phyloP scores from a whole-genome alignment of 2,329 filamentous ascomycete genomes.

The Teratosphaeria zuluensis region DNA sequence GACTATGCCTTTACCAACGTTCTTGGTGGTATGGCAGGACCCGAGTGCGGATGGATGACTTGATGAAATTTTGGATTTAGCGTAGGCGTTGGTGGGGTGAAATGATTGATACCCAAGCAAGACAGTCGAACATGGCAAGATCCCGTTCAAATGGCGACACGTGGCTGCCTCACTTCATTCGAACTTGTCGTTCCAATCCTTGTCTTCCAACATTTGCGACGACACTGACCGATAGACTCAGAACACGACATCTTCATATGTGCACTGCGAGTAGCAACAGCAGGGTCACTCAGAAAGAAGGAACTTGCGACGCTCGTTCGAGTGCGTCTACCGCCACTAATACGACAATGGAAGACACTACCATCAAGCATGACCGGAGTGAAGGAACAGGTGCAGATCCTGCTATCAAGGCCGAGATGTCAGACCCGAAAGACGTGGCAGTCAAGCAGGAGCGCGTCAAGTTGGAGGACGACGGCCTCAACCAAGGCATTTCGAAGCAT shows the following conservation, averaged over 20 bases:
- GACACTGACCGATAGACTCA: background rate
- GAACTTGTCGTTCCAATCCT: background rate
- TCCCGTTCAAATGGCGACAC: background rate
- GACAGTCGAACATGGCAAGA: background rate
- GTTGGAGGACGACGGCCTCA: background rate
- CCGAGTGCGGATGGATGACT: background rate
- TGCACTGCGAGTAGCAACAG: background rate
- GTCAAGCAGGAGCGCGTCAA: background rate
- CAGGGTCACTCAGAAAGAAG: background rate
- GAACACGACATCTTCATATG: background rate
- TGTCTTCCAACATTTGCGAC: background rate
- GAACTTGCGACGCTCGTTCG: background rate
- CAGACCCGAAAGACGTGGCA: background rate
- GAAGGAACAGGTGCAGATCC: background rate
- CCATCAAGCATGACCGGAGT: background rate
- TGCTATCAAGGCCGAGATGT: background rate
- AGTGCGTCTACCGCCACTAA: background rate
- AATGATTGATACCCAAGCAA: background rate
- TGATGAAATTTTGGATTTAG: constrained; percentile 2
- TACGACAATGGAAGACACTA: background rate
- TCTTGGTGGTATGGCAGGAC: background rate
- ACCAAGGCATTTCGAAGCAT: background rate
- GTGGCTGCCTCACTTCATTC: background rate
- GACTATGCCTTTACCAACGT: background rate
- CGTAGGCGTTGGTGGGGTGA: background rate